A percentile compares a stretch with the other conserved stretches of the same genome.
Evolutionary conservation across 345 rosid genomes (phyloP).

Genomic region (Salix koriyanagi): DNA sequence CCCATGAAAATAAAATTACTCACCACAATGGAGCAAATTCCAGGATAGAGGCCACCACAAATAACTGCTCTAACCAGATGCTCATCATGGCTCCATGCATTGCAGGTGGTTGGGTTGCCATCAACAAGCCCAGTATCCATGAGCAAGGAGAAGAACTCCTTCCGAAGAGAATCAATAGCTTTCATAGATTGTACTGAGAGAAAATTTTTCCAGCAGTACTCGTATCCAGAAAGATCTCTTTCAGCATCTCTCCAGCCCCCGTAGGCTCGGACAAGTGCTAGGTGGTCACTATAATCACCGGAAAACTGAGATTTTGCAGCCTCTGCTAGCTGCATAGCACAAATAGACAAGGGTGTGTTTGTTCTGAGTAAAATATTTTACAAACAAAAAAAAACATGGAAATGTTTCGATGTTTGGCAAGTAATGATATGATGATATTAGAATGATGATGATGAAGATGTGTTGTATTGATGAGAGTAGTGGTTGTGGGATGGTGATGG

Average conservation of each 20-base stretch:
- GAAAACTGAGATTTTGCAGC: constrained; percentile 85
- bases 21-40: constrained; percentile 85
- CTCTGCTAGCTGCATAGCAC: constrained; percentile 66
- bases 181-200: constrained; percentile 82
- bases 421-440: too few relatives aligned
- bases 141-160: constrained; percentile 76
- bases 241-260: constrained; percentile 90
- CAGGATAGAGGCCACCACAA: constrained; percentile 85
- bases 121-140: constrained; percentile 67
- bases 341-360: background rate
- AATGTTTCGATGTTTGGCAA: too few relatives aligned
- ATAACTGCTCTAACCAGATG: constrained; percentile 72
- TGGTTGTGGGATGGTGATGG: too few relatives aligned
- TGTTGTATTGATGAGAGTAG: too few relatives aligned
- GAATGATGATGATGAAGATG: too few relatives aligned
- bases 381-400: too few relatives aligned
- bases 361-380: background rate
- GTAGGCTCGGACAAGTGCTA: constrained; percentile 81
- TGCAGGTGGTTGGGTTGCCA: constrained; percentile 45
- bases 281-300: constrained; percentile 75
- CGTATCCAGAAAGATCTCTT: constrained; percentile 57
- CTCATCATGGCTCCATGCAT: constrained; percentile 51
- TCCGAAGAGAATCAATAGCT: constrained; percentile 82
- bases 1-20: constrained; percentile 24
- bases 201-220: constrained; percentile 90